Percentiles rank a stretch among this genome's conserved stretches.
phyloP scores from a whole-genome alignment of 140 eudicot species.

The Anethum foeniculum region DNA sequence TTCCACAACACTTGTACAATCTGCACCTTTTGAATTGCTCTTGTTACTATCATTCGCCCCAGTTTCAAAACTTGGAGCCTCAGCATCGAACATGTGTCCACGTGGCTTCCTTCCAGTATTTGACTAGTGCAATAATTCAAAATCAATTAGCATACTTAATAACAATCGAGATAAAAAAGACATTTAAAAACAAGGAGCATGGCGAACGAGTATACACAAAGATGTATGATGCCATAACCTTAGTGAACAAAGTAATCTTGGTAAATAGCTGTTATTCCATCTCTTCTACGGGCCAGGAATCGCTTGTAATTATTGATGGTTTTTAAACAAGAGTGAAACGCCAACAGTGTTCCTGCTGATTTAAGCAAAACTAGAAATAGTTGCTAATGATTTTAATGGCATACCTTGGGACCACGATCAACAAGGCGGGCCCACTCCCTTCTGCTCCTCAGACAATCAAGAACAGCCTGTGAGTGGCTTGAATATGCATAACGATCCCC shows the following conservation, averaged over 20 bases:
- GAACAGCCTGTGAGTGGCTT: slow-evolving; percentile 94
- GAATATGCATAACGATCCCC: slow-evolving; percentile 97
- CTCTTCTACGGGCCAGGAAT: neutral
- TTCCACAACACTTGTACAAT: slow-evolving; percentile 30
- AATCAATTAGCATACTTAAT: neutral
- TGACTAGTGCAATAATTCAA: slow-evolving; percentile 36
- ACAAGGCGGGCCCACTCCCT: slow-evolving; percentile 91
- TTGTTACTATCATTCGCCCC: slow-evolving; percentile 53
- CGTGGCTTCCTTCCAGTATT: slow-evolving; percentile 73
- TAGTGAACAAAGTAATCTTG: neutral
- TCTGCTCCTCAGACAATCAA: slow-evolving; percentile 94
- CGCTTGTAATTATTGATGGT: neutral
- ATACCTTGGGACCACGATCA: slow-evolving; percentile 99
- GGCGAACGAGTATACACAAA: neutral
- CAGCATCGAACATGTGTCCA: slow-evolving; percentile 57
- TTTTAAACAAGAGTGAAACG: neutral
- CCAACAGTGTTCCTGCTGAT: neutral
- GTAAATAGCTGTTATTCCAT: neutral
- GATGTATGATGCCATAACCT: neutral
- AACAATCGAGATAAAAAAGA: neutral
- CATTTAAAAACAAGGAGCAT: neutral
- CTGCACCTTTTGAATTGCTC: slow-evolving; percentile 33
- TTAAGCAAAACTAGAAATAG: neutral
- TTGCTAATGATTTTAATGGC: neutral
- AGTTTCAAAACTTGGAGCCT: slow-evolving; percentile 44